Conservation (phyloP, 768 basidiomycete species). For the Megacollybia marginata region DNA sequence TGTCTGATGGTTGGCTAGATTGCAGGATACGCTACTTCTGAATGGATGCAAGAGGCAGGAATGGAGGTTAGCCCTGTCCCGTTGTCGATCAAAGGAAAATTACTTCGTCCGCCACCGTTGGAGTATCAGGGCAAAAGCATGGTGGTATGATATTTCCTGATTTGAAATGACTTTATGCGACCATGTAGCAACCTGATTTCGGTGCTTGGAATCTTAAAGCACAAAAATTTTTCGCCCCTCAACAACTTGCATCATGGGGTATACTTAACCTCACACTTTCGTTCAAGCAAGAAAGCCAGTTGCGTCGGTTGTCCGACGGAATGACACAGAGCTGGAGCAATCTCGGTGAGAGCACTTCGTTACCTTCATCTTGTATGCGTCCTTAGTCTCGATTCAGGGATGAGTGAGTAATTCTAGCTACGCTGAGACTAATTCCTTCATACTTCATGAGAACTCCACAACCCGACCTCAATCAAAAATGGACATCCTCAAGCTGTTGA, state of each 20-base stretch:
- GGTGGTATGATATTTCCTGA: constrained; percentile 11
- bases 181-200: constrained; percentile 4
- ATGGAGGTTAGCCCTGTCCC: constrained; percentile 8
- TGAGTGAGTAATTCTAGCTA: neutral
- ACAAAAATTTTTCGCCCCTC: neutral
- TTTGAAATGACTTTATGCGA: neutral
- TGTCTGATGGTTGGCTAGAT: neutral
- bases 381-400: neutral
- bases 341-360: no score
- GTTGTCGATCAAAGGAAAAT: constrained; percentile 2
- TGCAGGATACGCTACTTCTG: neutral
- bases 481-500: neutral
- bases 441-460: neutral
- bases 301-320: no score
- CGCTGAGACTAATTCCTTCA: neutral
- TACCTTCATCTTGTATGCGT: no score
- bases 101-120: constrained; percentile 6
- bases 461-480: no score
- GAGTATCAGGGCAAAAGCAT: neutral
- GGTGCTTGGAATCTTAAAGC: constrained; percentile 13
- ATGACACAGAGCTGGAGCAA: no score
- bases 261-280: constrained; percentile 2
- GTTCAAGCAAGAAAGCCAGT: no score
- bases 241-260: constrained; percentile 4
- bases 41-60: constrained; percentile 17